phyloP scores from a whole-genome alignment of 345 rosid species.

The Sisymbrium altissimum region DNA sequence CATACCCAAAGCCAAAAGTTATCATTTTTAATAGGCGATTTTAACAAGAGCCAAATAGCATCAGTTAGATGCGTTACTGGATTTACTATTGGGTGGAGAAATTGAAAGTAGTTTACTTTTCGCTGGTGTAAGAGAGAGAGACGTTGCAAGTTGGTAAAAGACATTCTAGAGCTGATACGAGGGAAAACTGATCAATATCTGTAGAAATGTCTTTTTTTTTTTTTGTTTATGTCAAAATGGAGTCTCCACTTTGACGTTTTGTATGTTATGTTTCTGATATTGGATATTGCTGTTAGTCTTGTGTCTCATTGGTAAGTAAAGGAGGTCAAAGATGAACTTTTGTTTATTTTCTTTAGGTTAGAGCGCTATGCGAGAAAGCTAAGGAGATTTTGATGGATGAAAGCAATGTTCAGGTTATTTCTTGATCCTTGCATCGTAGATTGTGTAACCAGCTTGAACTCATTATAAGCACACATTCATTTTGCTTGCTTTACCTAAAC shows the following conservation, averaged over 20 bases:
- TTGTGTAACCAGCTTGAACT: neutral
- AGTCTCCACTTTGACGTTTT: neutral
- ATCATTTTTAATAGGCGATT: neutral
- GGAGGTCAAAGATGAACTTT: neutral
- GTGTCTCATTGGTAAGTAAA: neutral
- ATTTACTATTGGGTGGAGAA: neutral
- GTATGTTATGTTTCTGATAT: neutral
- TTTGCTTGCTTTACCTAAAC: neutral
- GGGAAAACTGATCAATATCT: neutral
- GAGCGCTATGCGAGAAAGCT: constrained; percentile 91
- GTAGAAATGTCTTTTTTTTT: neutral
- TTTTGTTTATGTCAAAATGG: neutral
- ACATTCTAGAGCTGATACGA: neutral
- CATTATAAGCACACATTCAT: neutral
- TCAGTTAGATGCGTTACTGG: neutral
- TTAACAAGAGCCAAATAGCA: neutral
- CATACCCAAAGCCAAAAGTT: neutral
- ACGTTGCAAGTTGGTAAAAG: neutral
- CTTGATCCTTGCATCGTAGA: constrained; percentile 12
- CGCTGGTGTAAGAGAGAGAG: neutral
- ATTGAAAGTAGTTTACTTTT: neutral
- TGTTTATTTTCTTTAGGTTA: constrained; percentile 50
- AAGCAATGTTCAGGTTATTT: constrained; percentile 93
- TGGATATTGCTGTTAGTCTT: neutral
- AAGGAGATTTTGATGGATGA: constrained; percentile 97